Percentiles rank a stretch among this genome's conserved stretches.
These are phyloP conservation scores for Rhizopogon vesiculosus DNA, from an alignment of 768 basidiomycete genomes.

Conservation along the genomic window DNA sequence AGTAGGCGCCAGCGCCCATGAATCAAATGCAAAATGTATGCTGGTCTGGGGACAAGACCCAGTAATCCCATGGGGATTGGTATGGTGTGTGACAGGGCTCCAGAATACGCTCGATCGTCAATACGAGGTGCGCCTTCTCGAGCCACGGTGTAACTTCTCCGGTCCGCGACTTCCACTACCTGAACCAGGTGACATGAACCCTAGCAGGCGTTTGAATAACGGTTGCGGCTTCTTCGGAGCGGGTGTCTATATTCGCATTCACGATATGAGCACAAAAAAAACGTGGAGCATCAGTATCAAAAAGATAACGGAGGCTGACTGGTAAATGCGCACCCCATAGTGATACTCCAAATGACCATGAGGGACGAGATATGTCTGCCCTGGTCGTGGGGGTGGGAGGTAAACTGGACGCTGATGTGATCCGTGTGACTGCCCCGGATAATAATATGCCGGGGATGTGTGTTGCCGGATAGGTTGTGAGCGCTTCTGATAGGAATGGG, in stretches of 20 bases:
- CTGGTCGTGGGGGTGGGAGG: slow-evolving; percentile 21
- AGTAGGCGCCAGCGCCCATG: not conserved
- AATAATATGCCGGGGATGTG: slow-evolving; percentile 16
- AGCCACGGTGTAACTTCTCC: slow-evolving; percentile 3
- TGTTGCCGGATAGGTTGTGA: slow-evolving; percentile 12
- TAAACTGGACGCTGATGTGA: slow-evolving; percentile 13
- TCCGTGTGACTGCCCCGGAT: slow-evolving; percentile 7
- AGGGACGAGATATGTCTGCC: slow-evolving; percentile 19
- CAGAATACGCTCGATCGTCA: not conserved
- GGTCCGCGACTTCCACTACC: slow-evolving; percentile 20
- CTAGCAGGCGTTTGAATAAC: slow-evolving; percentile 25
- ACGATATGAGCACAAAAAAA: slow-evolving; percentile 5
- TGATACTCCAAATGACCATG: slow-evolving; percentile 18
- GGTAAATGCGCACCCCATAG: slow-evolving; percentile 21
- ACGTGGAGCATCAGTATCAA: slow-evolving; percentile 10
- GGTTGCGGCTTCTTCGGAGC: slow-evolving; percentile 25
- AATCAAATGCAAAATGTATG: not conserved
- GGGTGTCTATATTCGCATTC: slow-evolving; percentile 20
- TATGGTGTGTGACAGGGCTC: not conserved
- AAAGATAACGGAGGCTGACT: slow-evolving; percentile 7
- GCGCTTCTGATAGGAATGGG: slow-evolving; percentile 17
- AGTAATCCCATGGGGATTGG: not conserved
- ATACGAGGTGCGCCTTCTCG: slow-evolving; percentile 19
- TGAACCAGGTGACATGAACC: slow-evolving; percentile 22
- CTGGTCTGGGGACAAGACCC: not conserved